Percentiles rank a stretch among this genome's conserved stretches.
Conservation (phyloP, 192 early-diverging fungal species). For the Pecoramyces ruminantium region DNA sequence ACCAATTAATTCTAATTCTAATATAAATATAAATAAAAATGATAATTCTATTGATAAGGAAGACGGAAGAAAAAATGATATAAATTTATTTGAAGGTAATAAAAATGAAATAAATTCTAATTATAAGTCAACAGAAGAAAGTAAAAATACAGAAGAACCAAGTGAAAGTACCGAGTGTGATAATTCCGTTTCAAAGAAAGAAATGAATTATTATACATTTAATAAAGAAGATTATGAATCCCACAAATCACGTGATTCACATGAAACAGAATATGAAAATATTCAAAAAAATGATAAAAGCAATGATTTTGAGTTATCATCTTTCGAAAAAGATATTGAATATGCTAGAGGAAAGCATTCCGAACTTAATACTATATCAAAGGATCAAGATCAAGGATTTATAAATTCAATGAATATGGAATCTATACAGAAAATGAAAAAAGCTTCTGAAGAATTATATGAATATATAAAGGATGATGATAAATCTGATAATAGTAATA, state of each 20-base stretch:
- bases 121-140: not conserved
- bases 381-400: not conserved
- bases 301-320: not conserved
- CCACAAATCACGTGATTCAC: too few species aligned
- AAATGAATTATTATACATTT: too few species aligned
- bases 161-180: not conserved
- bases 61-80: too few species aligned
- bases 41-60: too few species aligned
- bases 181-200: too few species aligned
- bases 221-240: too few species aligned
- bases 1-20: not conserved
- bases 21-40: not conserved
- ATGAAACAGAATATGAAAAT: too few species aligned
- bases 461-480: not conserved
- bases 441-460: not conserved
- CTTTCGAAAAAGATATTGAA: not conserved
- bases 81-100: too few species aligned
- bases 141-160: not conserved
- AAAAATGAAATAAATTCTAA: too few species aligned
- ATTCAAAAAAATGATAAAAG: too few species aligned
- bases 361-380: too few species aligned
- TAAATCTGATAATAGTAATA: not conserved
- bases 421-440: not conserved
- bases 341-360: too few species aligned
- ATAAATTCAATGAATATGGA: not conserved